Evolutionary conservation across 2,329 filamentous ascomycete genomes (phyloP).

Genomic region (Massarina eburnea): DNA sequence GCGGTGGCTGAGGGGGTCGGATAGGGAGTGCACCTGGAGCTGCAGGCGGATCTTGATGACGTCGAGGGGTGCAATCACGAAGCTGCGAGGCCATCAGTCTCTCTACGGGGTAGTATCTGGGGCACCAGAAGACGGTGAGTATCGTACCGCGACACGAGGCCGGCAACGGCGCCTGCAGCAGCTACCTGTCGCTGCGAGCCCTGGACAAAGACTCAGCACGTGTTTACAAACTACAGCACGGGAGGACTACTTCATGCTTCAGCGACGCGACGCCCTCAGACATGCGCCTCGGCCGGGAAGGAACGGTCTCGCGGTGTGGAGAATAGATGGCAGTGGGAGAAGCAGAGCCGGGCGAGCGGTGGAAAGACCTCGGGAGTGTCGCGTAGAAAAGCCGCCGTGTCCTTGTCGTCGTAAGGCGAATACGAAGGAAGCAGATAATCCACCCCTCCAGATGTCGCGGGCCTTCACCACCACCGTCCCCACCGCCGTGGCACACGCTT

Average conservation of each 20-base stretch:
- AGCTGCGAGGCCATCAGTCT: slow-evolving; percentile 54
- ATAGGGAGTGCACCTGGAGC: slow-evolving; percentile 82
- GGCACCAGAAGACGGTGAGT: neutral
- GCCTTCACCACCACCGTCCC: slow-evolving; percentile 29
- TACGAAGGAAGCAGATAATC: neutral
- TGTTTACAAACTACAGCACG: neutral
- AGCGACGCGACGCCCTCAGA: slow-evolving; percentile 63
- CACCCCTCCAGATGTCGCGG: slow-evolving; percentile 27
- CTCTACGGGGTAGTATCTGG: too few species aligned
- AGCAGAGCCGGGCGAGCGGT: slow-evolving; percentile 16
- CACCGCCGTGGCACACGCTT: slow-evolving; percentile 21
- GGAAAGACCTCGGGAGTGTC: slow-evolving; percentile 8
- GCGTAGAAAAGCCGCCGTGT: neutral
- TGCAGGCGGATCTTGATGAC: slow-evolving; percentile 98
- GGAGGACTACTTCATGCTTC: slow-evolving; percentile 64
- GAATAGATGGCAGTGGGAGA: neutral
- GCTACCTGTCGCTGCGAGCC: slow-evolving; percentile 68
- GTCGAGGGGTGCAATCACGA: slow-evolving; percentile 92
- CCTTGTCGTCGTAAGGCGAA: too few species aligned
- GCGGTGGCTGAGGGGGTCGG: slow-evolving; percentile 66
- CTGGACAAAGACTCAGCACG: slow-evolving; percentile 41
- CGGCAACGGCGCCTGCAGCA: slow-evolving; percentile 69
- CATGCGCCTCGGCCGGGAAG: slow-evolving; percentile 59
- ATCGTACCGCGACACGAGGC: slow-evolving; percentile 80
- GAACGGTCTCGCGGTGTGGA: neutral